Evolutionary conservation across 768 basidiomycete species (phyloP).

Genomic region (Saitozyma podzolica): DNA sequence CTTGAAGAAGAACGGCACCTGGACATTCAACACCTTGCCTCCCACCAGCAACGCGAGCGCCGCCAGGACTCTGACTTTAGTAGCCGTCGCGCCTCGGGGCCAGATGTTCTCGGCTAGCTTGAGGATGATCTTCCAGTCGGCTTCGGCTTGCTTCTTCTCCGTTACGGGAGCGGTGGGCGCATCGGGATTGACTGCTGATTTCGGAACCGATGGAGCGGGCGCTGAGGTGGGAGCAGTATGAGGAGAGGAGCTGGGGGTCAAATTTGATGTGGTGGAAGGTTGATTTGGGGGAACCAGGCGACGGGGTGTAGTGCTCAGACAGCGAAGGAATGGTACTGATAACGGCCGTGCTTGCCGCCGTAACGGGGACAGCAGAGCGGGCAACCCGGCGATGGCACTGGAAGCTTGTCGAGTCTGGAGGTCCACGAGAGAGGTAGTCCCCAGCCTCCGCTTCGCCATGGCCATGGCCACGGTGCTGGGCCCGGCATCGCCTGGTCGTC

Average conservation of each 20-base stretch:
- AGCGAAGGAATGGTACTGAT: neutral
- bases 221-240: constrained; percentile 1
- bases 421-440: too few relatives aligned
- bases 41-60: constrained; percentile 77
- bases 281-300: constrained; percentile 11
- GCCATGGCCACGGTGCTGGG: too few relatives aligned
- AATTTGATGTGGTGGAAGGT: constrained; percentile 3
- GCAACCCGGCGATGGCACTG: too few relatives aligned
- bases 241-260: neutral
- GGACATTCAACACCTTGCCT: constrained; percentile 95
- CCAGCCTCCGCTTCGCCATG: too few relatives aligned
- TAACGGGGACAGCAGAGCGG: too few relatives aligned
- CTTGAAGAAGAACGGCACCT: constrained; percentile 97
- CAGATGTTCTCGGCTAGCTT: constrained; percentile 84
- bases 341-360: too few relatives aligned
- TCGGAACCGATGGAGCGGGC: neutral
- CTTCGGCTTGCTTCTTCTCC: constrained; percentile 45
- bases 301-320: constrained; percentile 13
- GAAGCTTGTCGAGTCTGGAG: too few relatives aligned
- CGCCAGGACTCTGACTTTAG: constrained; percentile 74
- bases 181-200: constrained; percentile 14
- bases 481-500: too few relatives aligned
- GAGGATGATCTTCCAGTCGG: constrained; percentile 85
- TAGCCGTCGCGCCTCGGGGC: constrained; percentile 74
- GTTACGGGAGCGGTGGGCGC: constrained; percentile 13